Percentiles rank a stretch among this genome's conserved stretches.
Evolutionary conservation across 192 early-diverging fungal genomes (phyloP).

Genomic region (Martensiomyces pterosporus): DNA sequence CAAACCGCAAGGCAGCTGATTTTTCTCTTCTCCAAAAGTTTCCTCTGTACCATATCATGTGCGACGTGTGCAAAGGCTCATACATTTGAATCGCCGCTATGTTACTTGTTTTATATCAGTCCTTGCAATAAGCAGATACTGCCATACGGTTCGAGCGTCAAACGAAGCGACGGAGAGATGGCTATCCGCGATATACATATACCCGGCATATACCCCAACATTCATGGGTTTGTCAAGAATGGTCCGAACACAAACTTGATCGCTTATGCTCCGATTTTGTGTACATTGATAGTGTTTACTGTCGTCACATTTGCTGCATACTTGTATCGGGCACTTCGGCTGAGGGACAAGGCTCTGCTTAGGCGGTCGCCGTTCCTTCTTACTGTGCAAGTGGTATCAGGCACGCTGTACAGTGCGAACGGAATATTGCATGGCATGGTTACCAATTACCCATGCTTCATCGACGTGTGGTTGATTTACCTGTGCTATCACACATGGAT

Average conservation of each 20-base stretch:
- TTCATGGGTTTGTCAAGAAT: background rate
- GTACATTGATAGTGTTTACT: constrained; percentile 5
- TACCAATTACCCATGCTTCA: constrained; percentile 15
- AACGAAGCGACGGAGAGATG: too few relatives aligned
- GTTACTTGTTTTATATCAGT: too few relatives aligned
- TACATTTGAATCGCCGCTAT: too few relatives aligned
- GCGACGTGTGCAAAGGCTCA: too few relatives aligned
- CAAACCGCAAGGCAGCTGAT: too few relatives aligned
- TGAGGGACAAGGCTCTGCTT: constrained; percentile 11
- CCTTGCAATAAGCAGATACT: too few relatives aligned
- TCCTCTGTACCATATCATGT: too few relatives aligned
- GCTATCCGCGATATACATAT: too few relatives aligned
- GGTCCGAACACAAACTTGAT: constrained; percentile 9
- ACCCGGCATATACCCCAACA: too few relatives aligned
- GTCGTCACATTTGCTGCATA: constrained; percentile 10
- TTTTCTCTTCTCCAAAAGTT: too few relatives aligned
- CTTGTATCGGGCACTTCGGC: constrained; percentile 4
- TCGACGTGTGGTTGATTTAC: constrained; percentile 28
- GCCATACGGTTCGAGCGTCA: too few relatives aligned
- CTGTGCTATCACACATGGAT: constrained; percentile 6
- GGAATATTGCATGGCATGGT: constrained; percentile 10
- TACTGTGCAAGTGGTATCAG: constrained; percentile 12
- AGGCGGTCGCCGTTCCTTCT: constrained; percentile 18
- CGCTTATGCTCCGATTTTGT: constrained; percentile 14
- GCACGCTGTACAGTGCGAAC: constrained; percentile 8